These are phyloP conservation scores for Suillus clintonianus DNA, from an alignment of 768 basidiomycete species.

Conservation along the genomic window DNA sequence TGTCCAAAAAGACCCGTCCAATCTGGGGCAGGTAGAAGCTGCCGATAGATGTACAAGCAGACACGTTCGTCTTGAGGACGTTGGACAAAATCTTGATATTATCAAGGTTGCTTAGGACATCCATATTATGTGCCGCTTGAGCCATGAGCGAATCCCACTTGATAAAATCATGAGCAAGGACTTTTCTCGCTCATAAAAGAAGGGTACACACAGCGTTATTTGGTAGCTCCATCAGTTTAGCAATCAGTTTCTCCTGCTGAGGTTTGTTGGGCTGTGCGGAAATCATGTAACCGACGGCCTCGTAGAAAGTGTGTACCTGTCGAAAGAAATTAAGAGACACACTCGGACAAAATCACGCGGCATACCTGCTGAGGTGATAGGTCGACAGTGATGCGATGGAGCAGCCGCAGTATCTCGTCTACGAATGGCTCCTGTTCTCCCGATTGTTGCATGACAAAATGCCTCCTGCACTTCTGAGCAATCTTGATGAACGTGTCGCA, in stretches of 20 bases:
- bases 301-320: constrained; percentile 95
- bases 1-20: constrained; percentile 93
- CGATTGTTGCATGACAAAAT: constrained; percentile 98
- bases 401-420: constrained; percentile 89
- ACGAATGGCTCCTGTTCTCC: constrained; percentile 98
- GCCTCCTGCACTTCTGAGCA: constrained; percentile 95
- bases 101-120: constrained; percentile 86
- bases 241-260: constrained; percentile 92
- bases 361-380: constrained; percentile 81
- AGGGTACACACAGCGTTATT: constrained; percentile 81
- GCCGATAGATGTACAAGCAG: constrained; percentile 95
- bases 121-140: constrained; percentile 89
- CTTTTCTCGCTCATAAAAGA: background rate
- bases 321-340: constrained; percentile 2
- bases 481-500: constrained; percentile 99
- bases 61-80: constrained; percentile 97
- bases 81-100: constrained; percentile 98
- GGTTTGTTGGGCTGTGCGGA: constrained; percentile 98
- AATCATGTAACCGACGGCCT: constrained; percentile 99
- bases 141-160: constrained; percentile 98
- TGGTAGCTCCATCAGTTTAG: constrained; percentile 94
- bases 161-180: background rate
- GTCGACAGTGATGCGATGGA: constrained; percentile 94
- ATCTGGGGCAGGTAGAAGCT: constrained; percentile 98
- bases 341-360: constrained; percentile 7